Evolutionary conservation across 768 basidiomycete genomes (phyloP), one percentile per base, ranked within the genome.

Genomic region (Naematelia aurantialba): DNA sequence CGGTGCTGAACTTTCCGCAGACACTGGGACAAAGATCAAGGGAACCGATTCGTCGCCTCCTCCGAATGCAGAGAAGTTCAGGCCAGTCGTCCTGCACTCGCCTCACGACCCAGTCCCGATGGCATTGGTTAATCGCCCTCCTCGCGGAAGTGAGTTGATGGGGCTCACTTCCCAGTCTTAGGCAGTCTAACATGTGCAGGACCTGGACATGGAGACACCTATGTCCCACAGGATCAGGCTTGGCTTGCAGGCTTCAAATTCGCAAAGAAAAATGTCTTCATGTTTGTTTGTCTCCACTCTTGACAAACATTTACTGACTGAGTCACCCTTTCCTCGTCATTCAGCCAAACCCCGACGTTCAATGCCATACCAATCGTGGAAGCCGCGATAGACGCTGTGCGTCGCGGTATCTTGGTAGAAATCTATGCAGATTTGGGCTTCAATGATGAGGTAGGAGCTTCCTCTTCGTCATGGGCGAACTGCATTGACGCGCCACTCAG

Each of bases 291-390:
- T 29, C 12, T 3, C 10, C 34, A 26, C 19, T 10, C 5, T 1
- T 44, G 13, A 26, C 45, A 12, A 8, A 21, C 14, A 49, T 50
- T 22, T 8, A 27, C 51, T 51, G 5, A 8, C 24, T n/a, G n/a
- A n/a, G n/a, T n/a, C n/a, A n/a, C n/a, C n/a, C n/a, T n/a, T n/a
- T n/a, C n/a, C 47, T 11, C 11, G n/a, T 44, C 47, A 48, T 45
- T 4, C 64, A 81, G 79, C 53, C 86, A 87, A 78, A 84, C 84
- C 1, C 86, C 86, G 1, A 85, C 85, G 17, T 82, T 86, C 67
- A 87, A 87, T 61, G 85, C 86, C 0, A 73, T 66, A 4, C 85
- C 85, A 2, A 79, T 84, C 26, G 81, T 87, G 21, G 78, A 81
- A 5, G 83, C 81, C n/a, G 78, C 83, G 29, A 69, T 87, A 61